A percentile compares a stretch with the other conserved stretches of the same genome.
Conservation (phyloP, 2,329 filamentous ascomycete genomes). For the Colletotrichum plurivorum region DNA sequence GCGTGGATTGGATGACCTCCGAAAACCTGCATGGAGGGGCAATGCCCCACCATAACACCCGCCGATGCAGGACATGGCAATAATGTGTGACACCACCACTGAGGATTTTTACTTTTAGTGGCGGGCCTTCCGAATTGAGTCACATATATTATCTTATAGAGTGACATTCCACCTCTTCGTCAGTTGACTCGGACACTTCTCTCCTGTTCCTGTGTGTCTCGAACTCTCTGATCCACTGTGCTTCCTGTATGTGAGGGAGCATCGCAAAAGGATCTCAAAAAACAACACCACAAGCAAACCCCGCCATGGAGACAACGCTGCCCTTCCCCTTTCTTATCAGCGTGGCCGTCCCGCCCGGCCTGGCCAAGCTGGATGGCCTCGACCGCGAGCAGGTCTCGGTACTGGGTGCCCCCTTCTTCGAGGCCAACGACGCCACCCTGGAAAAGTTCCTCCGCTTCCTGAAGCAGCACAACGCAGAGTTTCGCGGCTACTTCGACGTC, state of each 20-base stretch:
- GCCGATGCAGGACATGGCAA: conserved; percentile 46
- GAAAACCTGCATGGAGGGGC: conserved; percentile 43
- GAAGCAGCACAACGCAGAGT: conserved; percentile 63
- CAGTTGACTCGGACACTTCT: conserved; percentile 25
- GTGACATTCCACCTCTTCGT: conserved; percentile 32
- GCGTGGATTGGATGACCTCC: conserved; percentile 38
- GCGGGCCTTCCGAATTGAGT: conserved; percentile 35
- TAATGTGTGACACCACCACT: conserved; percentile 37
- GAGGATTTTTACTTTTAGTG: conserved; percentile 40
- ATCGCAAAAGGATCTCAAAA: conserved; percentile 7
- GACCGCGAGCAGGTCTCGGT: conserved; percentile 70
- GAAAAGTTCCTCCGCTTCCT: conserved; percentile 64
- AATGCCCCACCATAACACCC: conserved; percentile 44
- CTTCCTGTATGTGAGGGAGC: conserved; percentile 9
- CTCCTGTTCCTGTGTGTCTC: background rate
- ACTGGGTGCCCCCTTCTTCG: conserved; percentile 72
- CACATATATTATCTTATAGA: conserved; percentile 36
- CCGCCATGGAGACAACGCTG: conserved; percentile 74
- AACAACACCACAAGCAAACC: background rate
- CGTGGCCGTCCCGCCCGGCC: conserved; percentile 65
- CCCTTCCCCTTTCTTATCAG: conserved; percentile 75
- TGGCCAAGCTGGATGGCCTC: conserved; percentile 66
- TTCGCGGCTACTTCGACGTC: conserved; percentile 82
- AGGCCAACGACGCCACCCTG: conserved; percentile 64
- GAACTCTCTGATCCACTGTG: conserved; percentile 9